phyloP scores from a whole-genome alignment of 2,329 filamentous ascomycete species.

The Fusarium pininemorale region DNA sequence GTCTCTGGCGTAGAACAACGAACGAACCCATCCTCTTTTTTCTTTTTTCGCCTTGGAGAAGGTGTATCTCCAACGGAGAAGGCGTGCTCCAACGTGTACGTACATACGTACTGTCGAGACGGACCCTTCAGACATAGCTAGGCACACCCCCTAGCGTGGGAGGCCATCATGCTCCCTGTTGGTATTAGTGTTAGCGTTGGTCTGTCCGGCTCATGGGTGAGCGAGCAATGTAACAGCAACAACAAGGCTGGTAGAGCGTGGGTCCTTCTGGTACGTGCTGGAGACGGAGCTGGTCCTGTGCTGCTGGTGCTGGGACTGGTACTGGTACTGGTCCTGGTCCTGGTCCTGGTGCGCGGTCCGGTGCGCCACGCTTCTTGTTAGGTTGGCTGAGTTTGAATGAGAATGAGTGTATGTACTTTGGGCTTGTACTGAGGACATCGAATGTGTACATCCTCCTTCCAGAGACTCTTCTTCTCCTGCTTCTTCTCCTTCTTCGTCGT shows the following conservation, averaged over 20 bases:
- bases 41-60: constrained; percentile 9
- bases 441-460: constrained; percentile 2
- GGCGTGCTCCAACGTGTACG: not conserved
- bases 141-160: constrained; percentile 1
- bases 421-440: constrained; percentile 26
- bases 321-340: not conserved
- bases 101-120: not conserved
- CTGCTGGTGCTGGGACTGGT: not conserved
- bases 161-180: not conserved
- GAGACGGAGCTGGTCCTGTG: not conserved
- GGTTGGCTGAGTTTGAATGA: not conserved
- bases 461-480: not conserved
- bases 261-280: constrained; percentile 3
- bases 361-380: constrained; percentile 29
- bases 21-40: constrained; percentile 13
- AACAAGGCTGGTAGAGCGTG: constrained; percentile 10
- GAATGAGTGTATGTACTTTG: not conserved
- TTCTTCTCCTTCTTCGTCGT: not conserved
- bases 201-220: constrained; percentile 4
- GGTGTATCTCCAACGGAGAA: constrained; percentile 11
- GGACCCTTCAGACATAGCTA: constrained; percentile 18
- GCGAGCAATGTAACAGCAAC: not conserved
- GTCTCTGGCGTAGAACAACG: constrained; percentile 25
- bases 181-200: constrained; percentile 15
- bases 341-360: constrained; percentile 32